A percentile compares a stretch with the other conserved stretches of the same genome.
These are phyloP conservation scores for Haematococcus sp. DNA, from an alignment of 139 green algal species.

Conservation along the genomic window DNA sequence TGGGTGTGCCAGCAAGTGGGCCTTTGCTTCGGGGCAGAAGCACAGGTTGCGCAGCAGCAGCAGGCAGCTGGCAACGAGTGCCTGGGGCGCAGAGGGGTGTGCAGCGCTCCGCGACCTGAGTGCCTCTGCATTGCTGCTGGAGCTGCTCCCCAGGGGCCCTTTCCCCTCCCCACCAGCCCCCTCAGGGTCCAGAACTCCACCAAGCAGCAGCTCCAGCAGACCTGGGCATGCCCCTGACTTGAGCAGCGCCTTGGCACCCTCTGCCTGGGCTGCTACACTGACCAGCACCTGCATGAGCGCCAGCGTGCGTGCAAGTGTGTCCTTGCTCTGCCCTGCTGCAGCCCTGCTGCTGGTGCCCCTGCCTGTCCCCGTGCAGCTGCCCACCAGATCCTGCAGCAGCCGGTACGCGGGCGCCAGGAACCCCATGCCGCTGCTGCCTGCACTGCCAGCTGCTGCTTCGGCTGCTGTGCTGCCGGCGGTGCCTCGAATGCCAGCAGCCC, in stretches of 20 bases:
- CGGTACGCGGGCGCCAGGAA: slow-evolving; percentile 12
- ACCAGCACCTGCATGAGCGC: slow-evolving; percentile 30
- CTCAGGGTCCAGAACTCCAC: slow-evolving; percentile 9
- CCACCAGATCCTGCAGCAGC: slow-evolving; percentile 28
- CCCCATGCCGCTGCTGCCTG: not conserved
- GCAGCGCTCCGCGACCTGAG: not conserved
- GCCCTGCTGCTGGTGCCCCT: not conserved
- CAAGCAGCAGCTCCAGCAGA: slow-evolving; percentile 35
- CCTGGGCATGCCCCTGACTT: slow-evolving; percentile 10
- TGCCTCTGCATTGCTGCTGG: not conserved
- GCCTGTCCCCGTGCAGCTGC: not conserved
- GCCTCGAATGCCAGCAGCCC: not conserved
- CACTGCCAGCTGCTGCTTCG: too few species aligned
- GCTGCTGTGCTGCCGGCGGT: not conserved
- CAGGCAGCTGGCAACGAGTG: slow-evolving; percentile 16
- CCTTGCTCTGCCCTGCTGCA: not conserved
- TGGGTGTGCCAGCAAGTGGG: slow-evolving; percentile 47
- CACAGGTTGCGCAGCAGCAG: slow-evolving; percentile 58
- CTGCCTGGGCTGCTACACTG: slow-evolving; percentile 28
- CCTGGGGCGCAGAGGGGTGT: not conserved
- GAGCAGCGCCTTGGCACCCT: slow-evolving; percentile 46
- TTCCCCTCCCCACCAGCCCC: slow-evolving; percentile 13
- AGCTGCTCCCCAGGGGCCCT: slow-evolving; percentile 15
- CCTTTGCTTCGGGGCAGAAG: slow-evolving; percentile 40
- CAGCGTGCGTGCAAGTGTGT: not conserved